Evolutionary conservation across 2,329 filamentous ascomycete genomes (phyloP).

Genomic region (Dothideomycetidae sp.): DNA sequence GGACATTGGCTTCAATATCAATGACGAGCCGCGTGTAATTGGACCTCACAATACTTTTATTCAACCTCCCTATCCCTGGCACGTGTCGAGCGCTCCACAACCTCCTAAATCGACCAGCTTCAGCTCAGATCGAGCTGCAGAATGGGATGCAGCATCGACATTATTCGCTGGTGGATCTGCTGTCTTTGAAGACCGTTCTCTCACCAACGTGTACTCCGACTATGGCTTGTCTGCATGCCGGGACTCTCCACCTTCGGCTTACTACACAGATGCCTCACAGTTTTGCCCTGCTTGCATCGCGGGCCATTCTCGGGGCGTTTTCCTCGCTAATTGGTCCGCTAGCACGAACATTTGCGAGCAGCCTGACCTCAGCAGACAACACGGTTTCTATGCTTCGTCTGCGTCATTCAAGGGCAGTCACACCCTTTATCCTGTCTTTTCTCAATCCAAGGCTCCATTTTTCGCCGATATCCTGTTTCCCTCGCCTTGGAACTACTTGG

Average conservation of each 20-base stretch:
- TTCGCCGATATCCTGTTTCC: conserved; percentile 70
- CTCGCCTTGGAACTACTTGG: conserved; percentile 45
- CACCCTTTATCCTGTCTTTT: conserved; percentile 60
- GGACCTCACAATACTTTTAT: not conserved
- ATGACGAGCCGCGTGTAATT: conserved; percentile 42
- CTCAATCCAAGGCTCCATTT: conserved; percentile 54
- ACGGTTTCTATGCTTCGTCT: conserved; percentile 57
- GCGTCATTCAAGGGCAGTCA: conserved; percentile 48
- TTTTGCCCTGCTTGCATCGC: conserved; percentile 50
- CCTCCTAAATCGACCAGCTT: conserved; percentile 16
- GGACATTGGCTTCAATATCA: conserved; percentile 49
- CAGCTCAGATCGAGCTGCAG: conserved; percentile 24
- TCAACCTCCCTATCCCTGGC: not conserved
- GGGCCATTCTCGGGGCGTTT: conserved; percentile 52
- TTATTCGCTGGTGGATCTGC: conserved; percentile 12
- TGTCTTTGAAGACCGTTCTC: conserved; percentile 22
- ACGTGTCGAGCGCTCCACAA: not conserved
- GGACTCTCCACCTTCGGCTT: conserved; percentile 41
- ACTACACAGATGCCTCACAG: conserved; percentile 48
- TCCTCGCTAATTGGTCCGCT: conserved; percentile 50
- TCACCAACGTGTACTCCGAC: conserved; percentile 27
- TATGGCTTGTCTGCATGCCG: conserved; percentile 43
- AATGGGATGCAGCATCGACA: conserved; percentile 25
- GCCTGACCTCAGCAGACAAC: conserved; percentile 58
- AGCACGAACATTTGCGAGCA: conserved; percentile 60